Conservation (phyloP, 345 rosid genomes). For the Rhodomyrtus tomentosa region DNA sequence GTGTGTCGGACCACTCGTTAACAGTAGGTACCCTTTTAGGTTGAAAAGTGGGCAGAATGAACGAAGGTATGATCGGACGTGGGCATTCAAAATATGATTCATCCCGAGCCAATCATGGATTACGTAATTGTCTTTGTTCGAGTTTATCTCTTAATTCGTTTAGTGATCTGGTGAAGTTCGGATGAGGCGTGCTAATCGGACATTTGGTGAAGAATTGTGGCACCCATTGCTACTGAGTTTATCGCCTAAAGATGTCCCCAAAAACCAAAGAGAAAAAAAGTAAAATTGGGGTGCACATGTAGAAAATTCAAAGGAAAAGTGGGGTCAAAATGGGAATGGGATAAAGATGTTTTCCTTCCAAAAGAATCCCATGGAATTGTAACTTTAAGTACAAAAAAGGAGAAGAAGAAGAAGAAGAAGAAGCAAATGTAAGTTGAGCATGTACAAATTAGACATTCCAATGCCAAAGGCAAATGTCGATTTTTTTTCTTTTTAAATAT, state of each 20-base stretch:
- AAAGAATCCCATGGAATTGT: neutral
- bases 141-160: neutral
- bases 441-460: neutral
- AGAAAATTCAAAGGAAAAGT: neutral
- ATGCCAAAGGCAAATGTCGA: fast-evolving
- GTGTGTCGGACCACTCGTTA: no score
- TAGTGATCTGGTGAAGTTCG: neutral
- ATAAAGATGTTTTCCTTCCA: neutral
- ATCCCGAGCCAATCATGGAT: neutral
- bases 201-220: neutral
- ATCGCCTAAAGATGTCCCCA: neutral
- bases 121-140: fast-evolving
- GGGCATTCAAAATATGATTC: neutral
- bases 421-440: neutral
- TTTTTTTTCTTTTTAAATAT: no score
- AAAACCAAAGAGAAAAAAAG: neutral
- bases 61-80: neutral
- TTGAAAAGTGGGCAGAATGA: neutral
- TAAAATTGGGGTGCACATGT: neutral
- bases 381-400: neutral
- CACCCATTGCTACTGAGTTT: neutral
- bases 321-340: neutral
- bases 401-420: neutral
- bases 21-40: neutral
- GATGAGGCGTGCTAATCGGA: neutral